A percentile compares a stretch with the other conserved stretches of the same genome.
These are phyloP conservation scores for Ophiostoma montium DNA, from an alignment of 2,329 filamentous ascomycete genomes.

Conservation along the genomic window DNA sequence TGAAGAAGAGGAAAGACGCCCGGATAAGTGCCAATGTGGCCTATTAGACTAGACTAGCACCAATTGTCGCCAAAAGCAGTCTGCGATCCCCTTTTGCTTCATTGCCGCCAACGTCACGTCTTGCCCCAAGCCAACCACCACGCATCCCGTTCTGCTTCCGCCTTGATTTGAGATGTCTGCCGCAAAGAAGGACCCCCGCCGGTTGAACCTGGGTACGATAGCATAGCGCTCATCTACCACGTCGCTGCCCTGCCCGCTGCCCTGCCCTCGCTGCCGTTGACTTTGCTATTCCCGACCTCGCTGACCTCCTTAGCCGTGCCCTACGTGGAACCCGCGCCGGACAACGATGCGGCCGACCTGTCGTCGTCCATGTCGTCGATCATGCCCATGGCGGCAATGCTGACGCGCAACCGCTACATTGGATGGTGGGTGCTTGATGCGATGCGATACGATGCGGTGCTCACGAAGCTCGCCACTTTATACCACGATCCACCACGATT, in stretches of 20 bases:
- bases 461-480: no score
- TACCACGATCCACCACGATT: no score
- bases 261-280: not conserved
- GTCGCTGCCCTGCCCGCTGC: not conserved
- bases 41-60: no score
- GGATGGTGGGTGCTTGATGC: constrained; percentile 50
- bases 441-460: not conserved
- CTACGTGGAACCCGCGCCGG: constrained; percentile 61
- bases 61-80: not conserved
- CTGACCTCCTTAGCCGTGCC: constrained; percentile 54
- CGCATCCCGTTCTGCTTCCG: not conserved
- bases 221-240: not conserved
- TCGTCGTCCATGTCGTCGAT: constrained; percentile 59
- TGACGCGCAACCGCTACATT: constrained; percentile 74
- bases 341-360: constrained; percentile 53
- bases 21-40: no score
- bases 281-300: not conserved
- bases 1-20: no score
- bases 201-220: constrained; percentile 13
- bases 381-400: constrained; percentile 91
- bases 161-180: constrained; percentile 7
- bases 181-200: constrained; percentile 12
- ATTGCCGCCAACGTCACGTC: not conserved
- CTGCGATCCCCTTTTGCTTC: not conserved
- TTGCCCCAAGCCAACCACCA: not conserved